Percentiles rank a stretch among this genome's conserved stretches.
Conservation (phyloP, 208 protist genomes). For the Crithidia expoeki region DNA sequence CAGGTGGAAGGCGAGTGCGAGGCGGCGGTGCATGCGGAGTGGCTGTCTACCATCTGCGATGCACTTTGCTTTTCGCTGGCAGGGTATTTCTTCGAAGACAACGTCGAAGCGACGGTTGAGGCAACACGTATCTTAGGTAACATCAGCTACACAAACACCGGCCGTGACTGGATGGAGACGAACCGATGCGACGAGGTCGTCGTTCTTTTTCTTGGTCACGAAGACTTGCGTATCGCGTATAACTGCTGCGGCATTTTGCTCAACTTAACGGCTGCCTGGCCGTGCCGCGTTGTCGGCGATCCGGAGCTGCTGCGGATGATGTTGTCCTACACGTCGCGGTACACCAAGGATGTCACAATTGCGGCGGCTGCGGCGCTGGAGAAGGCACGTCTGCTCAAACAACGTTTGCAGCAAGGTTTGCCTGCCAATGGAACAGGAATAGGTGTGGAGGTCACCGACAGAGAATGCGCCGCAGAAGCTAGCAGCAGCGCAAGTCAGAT, state of each 20-base stretch:
- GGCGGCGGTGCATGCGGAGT: not conserved
- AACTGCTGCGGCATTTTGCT: conserved; percentile 83
- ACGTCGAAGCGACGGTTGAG: conserved; percentile 78
- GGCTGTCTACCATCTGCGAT: conserved; percentile 49
- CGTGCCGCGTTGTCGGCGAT: conserved; percentile 70
- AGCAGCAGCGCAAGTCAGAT: conserved; percentile 65
- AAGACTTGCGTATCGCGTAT: conserved; percentile 82
- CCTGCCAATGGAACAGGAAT: not conserved
- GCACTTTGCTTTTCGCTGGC: conserved; percentile 62
- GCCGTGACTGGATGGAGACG: conserved; percentile 82
- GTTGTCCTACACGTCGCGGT: conserved; percentile 72
- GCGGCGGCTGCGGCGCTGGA: conserved; percentile 34
- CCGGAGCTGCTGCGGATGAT: conserved; percentile 65
- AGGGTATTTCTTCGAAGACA: conserved; percentile 71
- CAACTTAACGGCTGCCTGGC: conserved; percentile 74
- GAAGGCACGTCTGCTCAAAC: conserved; percentile 21
- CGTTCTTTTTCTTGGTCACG: conserved; percentile 77
- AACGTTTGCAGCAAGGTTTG: not conserved
- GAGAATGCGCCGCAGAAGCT: conserved; percentile 23
- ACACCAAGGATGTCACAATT: conserved; percentile 53
- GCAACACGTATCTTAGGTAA: conserved; percentile 78
- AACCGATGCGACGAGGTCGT: conserved; percentile 84
- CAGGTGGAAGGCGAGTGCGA: not conserved
- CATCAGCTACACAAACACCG: conserved; percentile 79
- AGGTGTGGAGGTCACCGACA: not conserved